phyloP scores from a whole-genome alignment of 2,329 filamentous ascomycete genomes.

The Rhynchosporium secalis region DNA sequence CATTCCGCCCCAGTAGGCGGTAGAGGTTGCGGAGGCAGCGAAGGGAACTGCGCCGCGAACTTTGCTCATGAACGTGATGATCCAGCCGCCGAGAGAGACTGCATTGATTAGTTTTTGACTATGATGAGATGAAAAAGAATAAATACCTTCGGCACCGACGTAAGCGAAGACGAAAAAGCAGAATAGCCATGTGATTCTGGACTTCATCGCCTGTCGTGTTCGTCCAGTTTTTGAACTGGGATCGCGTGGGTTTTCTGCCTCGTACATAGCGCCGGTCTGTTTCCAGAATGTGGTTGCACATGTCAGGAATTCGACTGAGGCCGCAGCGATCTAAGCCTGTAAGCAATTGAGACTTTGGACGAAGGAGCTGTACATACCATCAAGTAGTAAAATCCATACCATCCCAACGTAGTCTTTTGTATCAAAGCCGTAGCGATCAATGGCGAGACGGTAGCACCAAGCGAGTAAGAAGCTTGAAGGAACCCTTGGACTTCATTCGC shows the following conservation, averaged over 20 bases:
- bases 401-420: constrained; percentile 57
- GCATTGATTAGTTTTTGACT: not conserved
- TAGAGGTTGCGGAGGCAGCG: constrained; percentile 71
- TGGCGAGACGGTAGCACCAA: constrained; percentile 69
- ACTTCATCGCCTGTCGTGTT: constrained; percentile 42
- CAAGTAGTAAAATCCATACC: constrained; percentile 78
- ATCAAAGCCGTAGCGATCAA: constrained; percentile 73
- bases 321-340: constrained; percentile 46
- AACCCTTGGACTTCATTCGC: constrained; percentile 74
- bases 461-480: constrained; percentile 69
- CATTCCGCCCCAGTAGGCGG: constrained; percentile 82
- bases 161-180: constrained; percentile 76
- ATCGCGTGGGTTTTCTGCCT: constrained; percentile 52
- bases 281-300: constrained; percentile 61
- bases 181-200: constrained; percentile 68
- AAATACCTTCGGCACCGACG: constrained; percentile 64
- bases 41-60: constrained; percentile 70
- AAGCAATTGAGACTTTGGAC: not conserved
- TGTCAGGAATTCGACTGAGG: constrained; percentile 55
- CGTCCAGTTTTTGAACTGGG: constrained; percentile 27
- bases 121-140: constrained; percentile 37
- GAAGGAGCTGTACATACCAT: constrained; percentile 54
- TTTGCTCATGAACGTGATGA: constrained; percentile 83
- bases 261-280: constrained; percentile 59
- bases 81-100: constrained; percentile 76